A percentile compares a stretch with the other conserved stretches of the same genome.
Evolutionary conservation across 73 alveolate species (phyloP).

Genomic region (Symbiodinium natans): DNA sequence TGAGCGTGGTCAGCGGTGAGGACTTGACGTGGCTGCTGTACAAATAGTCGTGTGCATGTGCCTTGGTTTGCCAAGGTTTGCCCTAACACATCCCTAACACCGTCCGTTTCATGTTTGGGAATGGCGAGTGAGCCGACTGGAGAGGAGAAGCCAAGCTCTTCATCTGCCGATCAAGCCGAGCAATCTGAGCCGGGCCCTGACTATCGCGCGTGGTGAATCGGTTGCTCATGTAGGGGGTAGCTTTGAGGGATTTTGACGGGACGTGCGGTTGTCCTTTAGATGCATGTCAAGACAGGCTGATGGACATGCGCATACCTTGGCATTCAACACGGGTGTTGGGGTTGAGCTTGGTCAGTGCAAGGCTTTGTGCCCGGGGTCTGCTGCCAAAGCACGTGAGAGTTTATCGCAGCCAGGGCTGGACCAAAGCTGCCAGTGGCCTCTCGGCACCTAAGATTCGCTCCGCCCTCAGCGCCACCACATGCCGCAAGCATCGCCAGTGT

Average conservation of each 20-base stretch:
- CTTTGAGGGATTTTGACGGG: too few species aligned
- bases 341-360: too few species aligned
- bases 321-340: not conserved
- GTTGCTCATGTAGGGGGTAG: too few species aligned
- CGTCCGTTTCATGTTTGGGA: too few species aligned
- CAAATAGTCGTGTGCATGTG: too few species aligned
- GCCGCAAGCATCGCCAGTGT: not conserved
- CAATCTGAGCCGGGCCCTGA: not conserved
- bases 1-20: not conserved
- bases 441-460: slow-evolving; percentile 1
- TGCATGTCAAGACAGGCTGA: not conserved
- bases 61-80: too few species aligned
- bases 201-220: not conserved
- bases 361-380: too few species aligned
- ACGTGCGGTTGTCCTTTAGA: too few species aligned
- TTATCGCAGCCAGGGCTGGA: slow-evolving; percentile 32
- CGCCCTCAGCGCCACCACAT: not conserved
- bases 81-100: too few species aligned
- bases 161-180: slow-evolving; percentile 16
- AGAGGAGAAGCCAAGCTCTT: not conserved
- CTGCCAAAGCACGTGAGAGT: too few species aligned
- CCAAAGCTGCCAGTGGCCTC: slow-evolving; percentile 17
- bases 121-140: too few species aligned
- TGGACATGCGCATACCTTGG: too few species aligned
- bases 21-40: not conserved